Evolutionary conservation across 139 green algal genomes (phyloP).

Genomic region (Spirogloea muscicola): DNA sequence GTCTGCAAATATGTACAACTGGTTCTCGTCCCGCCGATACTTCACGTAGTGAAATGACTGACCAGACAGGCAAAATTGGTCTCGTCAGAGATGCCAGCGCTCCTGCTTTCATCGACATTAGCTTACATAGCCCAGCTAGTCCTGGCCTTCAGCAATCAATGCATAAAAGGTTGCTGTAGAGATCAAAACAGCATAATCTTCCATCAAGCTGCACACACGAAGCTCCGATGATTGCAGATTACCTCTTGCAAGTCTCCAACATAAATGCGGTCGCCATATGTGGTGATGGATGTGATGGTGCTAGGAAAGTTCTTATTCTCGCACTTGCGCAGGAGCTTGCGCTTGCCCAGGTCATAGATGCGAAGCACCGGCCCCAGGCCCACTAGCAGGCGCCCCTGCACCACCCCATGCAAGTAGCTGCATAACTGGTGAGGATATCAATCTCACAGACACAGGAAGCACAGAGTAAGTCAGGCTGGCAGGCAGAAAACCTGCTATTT

Average conservation of each 20-base stretch:
- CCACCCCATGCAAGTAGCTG: neutral
- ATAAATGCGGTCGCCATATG: slow-evolving; percentile 76
- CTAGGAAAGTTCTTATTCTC: slow-evolving; percentile 83
- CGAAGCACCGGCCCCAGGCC: slow-evolving; percentile 79
- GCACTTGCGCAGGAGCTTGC: slow-evolving; percentile 95
- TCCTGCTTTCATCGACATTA: slow-evolving; percentile 1
- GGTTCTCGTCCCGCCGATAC: slow-evolving; percentile 85
- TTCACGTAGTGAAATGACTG: slow-evolving; percentile 74
- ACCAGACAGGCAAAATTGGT: too few relatives aligned
- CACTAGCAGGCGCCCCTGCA: slow-evolving; percentile 72
- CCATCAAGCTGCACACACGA: too few relatives aligned
- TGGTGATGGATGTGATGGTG: slow-evolving; percentile 64
- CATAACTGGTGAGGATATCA: neutral
- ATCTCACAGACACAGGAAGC: neutral
- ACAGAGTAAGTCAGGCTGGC: too few relatives aligned
- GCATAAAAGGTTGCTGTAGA: too few relatives aligned
- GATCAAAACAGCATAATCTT: too few relatives aligned
- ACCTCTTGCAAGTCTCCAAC: slow-evolving; percentile 73
- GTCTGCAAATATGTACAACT: slow-evolving; percentile 93
- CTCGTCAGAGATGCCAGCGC: too few relatives aligned
- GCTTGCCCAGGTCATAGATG: slow-evolving; percentile 93
- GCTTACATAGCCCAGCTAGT: too few relatives aligned
- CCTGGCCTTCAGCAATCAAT: too few relatives aligned
- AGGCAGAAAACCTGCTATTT: too few relatives aligned
- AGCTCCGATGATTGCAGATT: too few relatives aligned